Evolutionary conservation across 306 rosid species (phyloP).

Genomic region (Senna tora): DNA sequence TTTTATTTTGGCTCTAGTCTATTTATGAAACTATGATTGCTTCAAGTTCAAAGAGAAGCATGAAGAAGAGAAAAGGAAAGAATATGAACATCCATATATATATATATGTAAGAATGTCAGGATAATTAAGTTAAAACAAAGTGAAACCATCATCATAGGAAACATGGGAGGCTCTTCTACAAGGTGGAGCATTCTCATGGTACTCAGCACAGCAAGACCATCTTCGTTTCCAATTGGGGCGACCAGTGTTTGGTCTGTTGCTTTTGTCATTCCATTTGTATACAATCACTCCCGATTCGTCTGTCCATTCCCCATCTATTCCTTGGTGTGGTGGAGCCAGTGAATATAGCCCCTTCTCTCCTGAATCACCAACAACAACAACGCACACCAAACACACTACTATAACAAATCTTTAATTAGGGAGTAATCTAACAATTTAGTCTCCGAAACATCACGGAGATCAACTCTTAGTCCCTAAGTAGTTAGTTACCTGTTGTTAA

Average conservation of each 20-base stretch:
- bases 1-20: too few species aligned
- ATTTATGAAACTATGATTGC: too few species aligned
- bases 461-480: too few species aligned
- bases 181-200: constrained; percentile 64
- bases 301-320: constrained; percentile 86
- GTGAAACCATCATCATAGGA: constrained; percentile 81
- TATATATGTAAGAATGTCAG: too few species aligned
- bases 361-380: constrained; percentile 33
- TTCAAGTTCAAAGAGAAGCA: too few species aligned
- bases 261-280: constrained; percentile 77
- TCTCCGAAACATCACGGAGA: too few species aligned
- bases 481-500: too few species aligned
- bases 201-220: constrained; percentile 88
- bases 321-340: constrained; percentile 86
- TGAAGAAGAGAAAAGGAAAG: too few species aligned
- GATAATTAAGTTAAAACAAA: constrained; percentile 56
- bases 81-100: too few species aligned
- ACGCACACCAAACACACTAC: too few species aligned
- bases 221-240: constrained; percentile 66
- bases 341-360: constrained; percentile 72
- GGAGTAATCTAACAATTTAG: too few species aligned
- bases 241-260: constrained; percentile 73
- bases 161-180: constrained; percentile 69
- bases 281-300: constrained; percentile 69
- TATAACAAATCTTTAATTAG: too few species aligned